phyloP scores from a whole-genome alignment of 768 basidiomycete genomes.

The Naganishia antarctica region DNA sequence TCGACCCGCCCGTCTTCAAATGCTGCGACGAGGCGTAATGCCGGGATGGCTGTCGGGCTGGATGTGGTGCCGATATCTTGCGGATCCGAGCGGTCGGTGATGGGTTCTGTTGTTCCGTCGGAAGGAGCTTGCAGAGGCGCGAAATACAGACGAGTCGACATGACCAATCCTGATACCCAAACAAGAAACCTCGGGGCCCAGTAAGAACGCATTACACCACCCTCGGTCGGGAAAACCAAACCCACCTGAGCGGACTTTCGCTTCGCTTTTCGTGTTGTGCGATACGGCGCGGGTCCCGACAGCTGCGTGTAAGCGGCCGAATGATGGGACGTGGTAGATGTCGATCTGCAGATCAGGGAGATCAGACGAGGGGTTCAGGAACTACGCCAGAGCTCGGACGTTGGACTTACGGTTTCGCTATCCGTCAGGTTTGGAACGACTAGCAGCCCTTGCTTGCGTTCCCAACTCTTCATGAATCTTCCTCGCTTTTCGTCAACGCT shows the following conservation, averaged over 20 bases:
- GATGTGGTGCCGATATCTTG: not conserved
- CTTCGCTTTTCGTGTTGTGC: not conserved
- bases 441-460: slow-evolving; percentile 52
- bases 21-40: slow-evolving; percentile 62
- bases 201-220: too few species aligned
- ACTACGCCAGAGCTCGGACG: not conserved
- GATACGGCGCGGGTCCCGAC: slow-evolving; percentile 55
- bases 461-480: not conserved
- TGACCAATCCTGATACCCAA: slow-evolving; percentile 83
- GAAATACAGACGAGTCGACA: slow-evolving; percentile 71
- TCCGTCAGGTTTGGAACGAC: slow-evolving; percentile 85
- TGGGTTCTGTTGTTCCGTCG: too few species aligned
- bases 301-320: slow-evolving; percentile 72
- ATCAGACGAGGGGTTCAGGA: slow-evolving; percentile 1
- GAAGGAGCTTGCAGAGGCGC: not conserved
- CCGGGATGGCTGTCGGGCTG: not conserved
- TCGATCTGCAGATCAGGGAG: slow-evolving; percentile 60
- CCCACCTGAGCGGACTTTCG: not conserved
- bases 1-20: slow-evolving; percentile 88
- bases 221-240: too few species aligned
- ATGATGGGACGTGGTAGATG: slow-evolving; percentile 71
- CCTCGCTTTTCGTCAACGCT: not conserved
- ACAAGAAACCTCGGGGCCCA: too few species aligned
- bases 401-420: slow-evolving; percentile 64
- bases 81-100: not conserved